Conservation (phyloP, 768 basidiomycete genomes). For the Boletus barrowsii region DNA sequence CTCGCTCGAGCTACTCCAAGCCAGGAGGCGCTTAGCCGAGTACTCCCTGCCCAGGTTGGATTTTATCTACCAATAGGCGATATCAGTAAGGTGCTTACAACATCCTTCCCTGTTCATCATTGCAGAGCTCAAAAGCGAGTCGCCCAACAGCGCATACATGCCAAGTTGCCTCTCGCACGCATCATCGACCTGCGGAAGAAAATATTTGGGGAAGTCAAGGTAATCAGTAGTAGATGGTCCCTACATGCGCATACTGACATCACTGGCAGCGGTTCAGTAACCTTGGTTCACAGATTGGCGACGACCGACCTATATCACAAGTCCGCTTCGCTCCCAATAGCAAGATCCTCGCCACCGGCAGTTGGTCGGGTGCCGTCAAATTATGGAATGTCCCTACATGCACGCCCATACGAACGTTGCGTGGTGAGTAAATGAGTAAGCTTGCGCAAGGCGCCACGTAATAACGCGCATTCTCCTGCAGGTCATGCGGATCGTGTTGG, state of each 20-base stretch:
- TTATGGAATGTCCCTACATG: slow-evolving; percentile 95
- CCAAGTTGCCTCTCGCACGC: slow-evolving; percentile 78
- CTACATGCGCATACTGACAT: neutral
- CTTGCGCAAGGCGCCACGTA: neutral
- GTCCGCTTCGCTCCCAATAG: slow-evolving; percentile 95
- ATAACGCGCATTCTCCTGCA: slow-evolving; percentile 27
- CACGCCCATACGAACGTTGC: slow-evolving; percentile 68
- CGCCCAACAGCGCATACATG: slow-evolving; percentile 90
- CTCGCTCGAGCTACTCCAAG: slow-evolving; percentile 79
- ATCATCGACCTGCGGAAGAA: slow-evolving; percentile 93
- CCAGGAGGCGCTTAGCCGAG: slow-evolving; percentile 83
- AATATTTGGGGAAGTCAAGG: slow-evolving; percentile 87
- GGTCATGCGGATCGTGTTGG: slow-evolving; percentile 91
- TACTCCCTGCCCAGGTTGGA: slow-evolving; percentile 94
- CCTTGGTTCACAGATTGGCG: slow-evolving; percentile 96
- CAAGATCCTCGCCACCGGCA: slow-evolving; percentile 83
- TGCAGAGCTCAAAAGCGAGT: slow-evolving; percentile 93
- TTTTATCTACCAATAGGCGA: slow-evolving; percentile 56
- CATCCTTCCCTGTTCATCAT: slow-evolving; percentile 36
- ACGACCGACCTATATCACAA: slow-evolving; percentile 90
- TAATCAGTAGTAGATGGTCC: slow-evolving; percentile 31
- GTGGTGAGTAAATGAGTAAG: slow-evolving; percentile 49
- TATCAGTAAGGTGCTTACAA: slow-evolving; percentile 77
- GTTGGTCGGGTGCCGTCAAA: slow-evolving; percentile 95
- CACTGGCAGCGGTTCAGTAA: slow-evolving; percentile 75